Evolutionary conservation across 495 filamentous ascomycete genomes (phyloP), one percentile per base, ranked within the genome.

Genomic region (Sordaria brevicollis): DNA sequence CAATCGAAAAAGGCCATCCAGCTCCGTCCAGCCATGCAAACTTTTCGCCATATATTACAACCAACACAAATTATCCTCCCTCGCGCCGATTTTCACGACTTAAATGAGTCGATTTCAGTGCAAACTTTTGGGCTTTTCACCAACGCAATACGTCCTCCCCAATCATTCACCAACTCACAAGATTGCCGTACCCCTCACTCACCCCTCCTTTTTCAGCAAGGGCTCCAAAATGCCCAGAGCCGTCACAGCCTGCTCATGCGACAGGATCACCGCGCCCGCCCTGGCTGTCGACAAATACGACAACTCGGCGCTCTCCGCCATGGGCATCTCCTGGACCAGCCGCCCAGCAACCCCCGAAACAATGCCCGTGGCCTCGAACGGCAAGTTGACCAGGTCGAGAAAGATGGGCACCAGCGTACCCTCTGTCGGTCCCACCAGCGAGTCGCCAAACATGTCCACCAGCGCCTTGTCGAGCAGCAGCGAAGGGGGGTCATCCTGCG

Each of bases 311-410:
- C 85, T 85, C n/a, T 82, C 82, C 15, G 74, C 68, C 73, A 84
- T 85, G 21, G 72, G 68, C 82, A 86, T 82, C 69, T 85, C 85
- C 69, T 79, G 86, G 2, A 92, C 91, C 43, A 97, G 83, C 71
- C 87, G 86, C 15, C 92, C 91, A 1, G 94, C 94, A 21, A 97
- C 92, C 8, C 94, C 94, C 73, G 93, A 96, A 38, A 97, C 92
- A 68, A 97, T 97, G 37, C 95, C 95, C 1, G 93, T 96, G 4
- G 92, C 93, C 78, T 97, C 94, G 29, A 93, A 84, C 1, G 94
- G 92, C 3, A 98, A 83, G 35, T 89, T 88, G 25, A 86, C 86
- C 66, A 99, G 83, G 73, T 97, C 93, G 3, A 99, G 85, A 71
- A 91, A 94, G 71, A 99, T 95, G 0, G 95, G 94, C 15, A 98